Evolutionary conservation across 192 early-diverging fungal species (phyloP).

Genomic region (Gigaspora rosea): DNA sequence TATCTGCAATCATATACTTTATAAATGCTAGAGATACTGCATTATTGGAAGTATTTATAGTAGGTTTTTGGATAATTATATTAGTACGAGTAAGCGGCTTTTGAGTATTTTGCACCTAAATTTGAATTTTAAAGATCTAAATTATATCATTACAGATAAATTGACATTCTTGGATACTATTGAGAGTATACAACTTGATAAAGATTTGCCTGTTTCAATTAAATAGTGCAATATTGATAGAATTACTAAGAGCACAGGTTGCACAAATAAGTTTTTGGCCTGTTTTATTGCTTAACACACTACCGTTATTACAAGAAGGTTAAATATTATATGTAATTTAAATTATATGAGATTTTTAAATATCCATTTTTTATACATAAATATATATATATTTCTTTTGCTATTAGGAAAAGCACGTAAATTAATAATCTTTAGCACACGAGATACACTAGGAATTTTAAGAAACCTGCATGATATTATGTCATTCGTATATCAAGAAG

Average conservation of each 20-base stretch:
- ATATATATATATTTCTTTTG: no score
- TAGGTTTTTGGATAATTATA: slow-evolving; percentile 14
- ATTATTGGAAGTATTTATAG: background rate
- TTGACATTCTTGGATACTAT: background rate
- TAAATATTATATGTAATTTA: background rate
- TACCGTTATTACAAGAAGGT: slow-evolving; percentile 16
- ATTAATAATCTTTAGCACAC: background rate
- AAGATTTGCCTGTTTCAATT: background rate
- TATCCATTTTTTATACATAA: no score
- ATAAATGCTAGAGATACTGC: slow-evolving; percentile 5
- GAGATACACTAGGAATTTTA: slow-evolving; percentile 16
- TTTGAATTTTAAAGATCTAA: background rate
- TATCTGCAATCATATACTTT: slow-evolving; percentile 22
- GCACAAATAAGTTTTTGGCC: slow-evolving; percentile 11
- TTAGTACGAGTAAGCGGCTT: background rate
- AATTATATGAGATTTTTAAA: no score
- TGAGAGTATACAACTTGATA: slow-evolving; percentile 19
- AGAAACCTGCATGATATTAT: slow-evolving; percentile 15
- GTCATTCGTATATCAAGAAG: background rate
- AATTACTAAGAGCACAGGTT: slow-evolving; percentile 14
- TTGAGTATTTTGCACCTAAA: background rate
- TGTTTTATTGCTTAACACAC: slow-evolving; percentile 16
- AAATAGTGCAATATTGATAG: slow-evolving; percentile 26
- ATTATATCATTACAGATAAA: slow-evolving; percentile 1
- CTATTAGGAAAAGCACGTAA: background rate